phyloP scores from a whole-genome alignment of 306 rosid genomes.

The Coriaria nepalensis region DNA sequence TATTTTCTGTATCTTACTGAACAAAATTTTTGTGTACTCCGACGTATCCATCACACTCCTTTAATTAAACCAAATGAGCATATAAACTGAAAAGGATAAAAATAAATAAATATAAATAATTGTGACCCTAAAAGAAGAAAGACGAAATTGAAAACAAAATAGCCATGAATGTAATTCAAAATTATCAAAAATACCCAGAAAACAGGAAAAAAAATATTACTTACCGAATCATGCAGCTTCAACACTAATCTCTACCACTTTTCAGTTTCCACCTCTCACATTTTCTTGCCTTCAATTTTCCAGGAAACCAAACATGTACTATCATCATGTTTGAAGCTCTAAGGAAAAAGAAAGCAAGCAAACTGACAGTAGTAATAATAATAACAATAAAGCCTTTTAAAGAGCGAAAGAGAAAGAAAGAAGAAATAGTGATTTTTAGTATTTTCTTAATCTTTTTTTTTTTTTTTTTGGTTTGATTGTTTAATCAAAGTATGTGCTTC shows the following conservation, averaged over 20 bases:
- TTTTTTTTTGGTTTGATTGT: no score
- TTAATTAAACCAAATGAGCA: constrained; percentile 23
- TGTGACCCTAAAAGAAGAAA: background rate
- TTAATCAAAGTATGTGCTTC: no score
- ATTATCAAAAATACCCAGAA: background rate
- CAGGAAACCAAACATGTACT: no score
- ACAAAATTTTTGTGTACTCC: constrained; percentile 33
- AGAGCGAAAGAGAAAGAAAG: background rate
- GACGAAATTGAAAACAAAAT: background rate
- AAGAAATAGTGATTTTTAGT: no score
- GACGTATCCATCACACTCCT: constrained; percentile 48
- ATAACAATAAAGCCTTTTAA: constrained; percentile 2
- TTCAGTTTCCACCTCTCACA: background rate
- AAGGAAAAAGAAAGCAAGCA: background rate
- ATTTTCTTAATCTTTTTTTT: no score
- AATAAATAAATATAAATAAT: background rate
- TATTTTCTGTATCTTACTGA: constrained; percentile 30
- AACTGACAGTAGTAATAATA: constrained; percentile 11
- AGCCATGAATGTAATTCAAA: background rate
- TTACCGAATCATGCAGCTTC: constrained; percentile 15
- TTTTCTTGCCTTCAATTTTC: no score
- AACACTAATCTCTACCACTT: background rate
- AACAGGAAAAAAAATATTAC: background rate
- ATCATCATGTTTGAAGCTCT: background rate
- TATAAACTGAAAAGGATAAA: background rate